These are phyloP conservation scores for Apostasia shenzhenica DNA, from an alignment of 106 monocot species.

Conservation along the genomic window DNA sequence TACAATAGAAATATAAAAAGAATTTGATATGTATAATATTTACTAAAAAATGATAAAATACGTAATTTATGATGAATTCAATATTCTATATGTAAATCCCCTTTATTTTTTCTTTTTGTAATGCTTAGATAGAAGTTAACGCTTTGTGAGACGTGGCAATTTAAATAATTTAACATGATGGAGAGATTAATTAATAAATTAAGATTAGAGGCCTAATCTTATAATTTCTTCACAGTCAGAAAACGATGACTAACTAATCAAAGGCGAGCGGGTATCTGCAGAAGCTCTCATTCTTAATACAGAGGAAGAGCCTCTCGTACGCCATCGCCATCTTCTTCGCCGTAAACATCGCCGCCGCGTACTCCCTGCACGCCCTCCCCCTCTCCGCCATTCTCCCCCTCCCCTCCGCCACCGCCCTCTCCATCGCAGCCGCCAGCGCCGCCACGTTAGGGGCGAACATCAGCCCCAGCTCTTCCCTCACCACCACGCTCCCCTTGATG, in stretches of 20 bases:
- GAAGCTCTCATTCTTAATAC: slow-evolving; percentile 11
- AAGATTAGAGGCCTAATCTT: no score
- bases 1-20: no score
- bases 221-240: background rate
- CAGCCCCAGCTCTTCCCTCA: slow-evolving; percentile 74
- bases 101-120: no score
- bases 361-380: slow-evolving; percentile 51
- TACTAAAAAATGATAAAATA: no score
- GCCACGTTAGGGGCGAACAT: slow-evolving; percentile 83
- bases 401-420: slow-evolving; percentile 64
- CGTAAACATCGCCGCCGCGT: slow-evolving; percentile 67
- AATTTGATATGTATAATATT: no score
- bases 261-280: slow-evolving; percentile 12
- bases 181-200: no score
- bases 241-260: background rate
- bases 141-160: no score
- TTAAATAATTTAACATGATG: no score
- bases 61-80: no score
- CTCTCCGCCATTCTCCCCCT: slow-evolving; percentile 38
- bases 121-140: no score
- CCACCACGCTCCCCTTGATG: slow-evolving; percentile 78
- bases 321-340: slow-evolving; percentile 88
- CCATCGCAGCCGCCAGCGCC: slow-evolving; percentile 44
- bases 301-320: slow-evolving; percentile 66
- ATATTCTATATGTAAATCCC: no score